Evolutionary conservation across 306 rosid species (phyloP).

Genomic region (Fagus crenata): DNA sequence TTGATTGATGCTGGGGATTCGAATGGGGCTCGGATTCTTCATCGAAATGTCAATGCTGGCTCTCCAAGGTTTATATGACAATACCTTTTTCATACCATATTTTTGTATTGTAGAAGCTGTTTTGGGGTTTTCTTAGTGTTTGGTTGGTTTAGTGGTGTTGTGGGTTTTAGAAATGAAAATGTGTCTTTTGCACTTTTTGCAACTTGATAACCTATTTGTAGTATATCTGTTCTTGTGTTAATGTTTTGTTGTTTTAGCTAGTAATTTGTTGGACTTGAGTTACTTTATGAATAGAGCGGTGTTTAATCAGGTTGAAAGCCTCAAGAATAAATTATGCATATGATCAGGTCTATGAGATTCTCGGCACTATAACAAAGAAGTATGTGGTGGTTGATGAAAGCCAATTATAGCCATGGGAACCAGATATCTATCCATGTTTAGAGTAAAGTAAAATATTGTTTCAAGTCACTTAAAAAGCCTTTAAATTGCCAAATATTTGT

Average conservation of each 20-base stretch:
- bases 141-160: neutral
- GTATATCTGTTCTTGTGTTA: neutral
- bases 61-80: constrained; percentile 55
- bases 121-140: neutral
- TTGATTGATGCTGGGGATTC: constrained; percentile 62
- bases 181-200: neutral
- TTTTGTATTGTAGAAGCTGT: neutral
- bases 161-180: neutral
- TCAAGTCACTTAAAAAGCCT: neutral
- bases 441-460: neutral
- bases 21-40: constrained; percentile 68
- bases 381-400: neutral
- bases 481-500: neutral
- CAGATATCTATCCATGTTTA: neutral
- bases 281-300: neutral
- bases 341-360: neutral
- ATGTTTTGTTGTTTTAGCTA: neutral
- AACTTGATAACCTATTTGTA: neutral
- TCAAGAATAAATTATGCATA: neutral
- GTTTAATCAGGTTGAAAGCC: neutral
- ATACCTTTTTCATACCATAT: neutral
- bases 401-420: neutral
- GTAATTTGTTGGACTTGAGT: neutral
- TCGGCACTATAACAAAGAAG: neutral
- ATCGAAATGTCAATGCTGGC: constrained; percentile 69